phyloP scores from a whole-genome alignment of 805 yeast species.

The Lipomyces yamadae region DNA sequence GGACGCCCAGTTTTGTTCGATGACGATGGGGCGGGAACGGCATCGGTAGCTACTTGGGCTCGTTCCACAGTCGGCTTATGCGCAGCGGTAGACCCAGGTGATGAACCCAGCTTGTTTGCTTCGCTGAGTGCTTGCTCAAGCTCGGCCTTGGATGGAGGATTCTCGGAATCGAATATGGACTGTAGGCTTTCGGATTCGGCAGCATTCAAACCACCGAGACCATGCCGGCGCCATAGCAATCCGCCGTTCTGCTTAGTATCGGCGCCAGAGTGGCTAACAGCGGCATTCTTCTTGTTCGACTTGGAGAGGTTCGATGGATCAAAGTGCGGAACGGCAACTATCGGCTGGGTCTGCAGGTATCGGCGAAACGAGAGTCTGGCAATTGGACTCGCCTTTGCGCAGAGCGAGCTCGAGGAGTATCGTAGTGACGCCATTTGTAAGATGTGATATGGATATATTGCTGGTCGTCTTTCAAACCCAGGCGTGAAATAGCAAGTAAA shows the following conservation, averaged over 20 bases:
- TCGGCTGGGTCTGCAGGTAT: slow-evolving; percentile 15
- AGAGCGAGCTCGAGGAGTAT: not conserved
- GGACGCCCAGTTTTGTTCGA: slow-evolving; percentile 1
- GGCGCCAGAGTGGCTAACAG: not conserved
- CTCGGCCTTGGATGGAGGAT: slow-evolving; percentile 33
- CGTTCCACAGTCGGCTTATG: slow-evolving; percentile 35
- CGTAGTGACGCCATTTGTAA: not conserved
- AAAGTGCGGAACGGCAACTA: slow-evolving; percentile 15
- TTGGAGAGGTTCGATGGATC: slow-evolving; percentile 12
- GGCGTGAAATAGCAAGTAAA: not conserved
- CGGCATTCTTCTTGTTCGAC: not conserved
- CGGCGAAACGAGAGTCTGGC: slow-evolving; percentile 8
- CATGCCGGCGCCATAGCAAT: slow-evolving; percentile 31
- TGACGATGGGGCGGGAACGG: slow-evolving; percentile 39
- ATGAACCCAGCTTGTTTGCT: slow-evolving; percentile 11
- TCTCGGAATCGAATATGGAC: slow-evolving; percentile 35
- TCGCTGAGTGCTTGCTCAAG: slow-evolving; percentile 25
- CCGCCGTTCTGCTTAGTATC: slow-evolving; percentile 1
- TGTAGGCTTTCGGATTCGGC: slow-evolving; percentile 30
- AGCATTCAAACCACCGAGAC: slow-evolving; percentile 11
- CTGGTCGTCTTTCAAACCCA: not conserved
- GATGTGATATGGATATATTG: not conserved
- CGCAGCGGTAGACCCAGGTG: slow-evolving; percentile 22
- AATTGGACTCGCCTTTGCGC: not conserved
- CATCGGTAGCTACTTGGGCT: not conserved